Conservation (phyloP, 1,284 basidiomycete genomes). For the Marasmius sp. region DNA sequence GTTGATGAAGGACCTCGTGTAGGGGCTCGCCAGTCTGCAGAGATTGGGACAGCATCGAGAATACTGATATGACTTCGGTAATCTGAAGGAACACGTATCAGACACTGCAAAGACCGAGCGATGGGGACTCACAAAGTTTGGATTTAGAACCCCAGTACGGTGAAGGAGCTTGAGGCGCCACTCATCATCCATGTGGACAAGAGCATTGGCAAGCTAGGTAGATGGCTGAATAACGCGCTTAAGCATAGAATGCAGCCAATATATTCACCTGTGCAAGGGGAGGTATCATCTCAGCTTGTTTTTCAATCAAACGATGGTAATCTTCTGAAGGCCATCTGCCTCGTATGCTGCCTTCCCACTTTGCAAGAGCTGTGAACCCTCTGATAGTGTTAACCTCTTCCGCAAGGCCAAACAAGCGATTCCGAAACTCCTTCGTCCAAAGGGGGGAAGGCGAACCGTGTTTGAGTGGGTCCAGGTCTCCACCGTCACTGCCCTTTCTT, state of each 20-base stretch:
- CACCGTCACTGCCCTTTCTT: background rate
- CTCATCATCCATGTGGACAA: constrained; percentile 37
- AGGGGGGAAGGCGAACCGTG: background rate
- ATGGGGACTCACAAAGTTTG: constrained; percentile 30
- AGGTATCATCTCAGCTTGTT: constrained; percentile 43
- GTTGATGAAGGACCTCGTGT: constrained; percentile 42
- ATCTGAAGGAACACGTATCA: constrained; percentile 28
- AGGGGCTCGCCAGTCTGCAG: constrained; percentile 47
- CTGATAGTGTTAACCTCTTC: constrained; percentile 37
- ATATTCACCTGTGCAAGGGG: constrained; percentile 38
- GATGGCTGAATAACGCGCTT: background rate
- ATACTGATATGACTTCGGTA: constrained; percentile 44
- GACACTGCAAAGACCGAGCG: background rate
- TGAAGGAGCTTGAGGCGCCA: constrained; percentile 38
- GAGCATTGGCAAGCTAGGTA: constrained; percentile 38
- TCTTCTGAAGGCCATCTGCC: constrained; percentile 51
- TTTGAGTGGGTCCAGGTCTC: background rate
- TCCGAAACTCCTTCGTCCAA: constrained; percentile 30
- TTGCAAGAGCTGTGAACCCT: constrained; percentile 37
- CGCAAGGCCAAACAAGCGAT: constrained; percentile 30
- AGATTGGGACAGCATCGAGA: constrained; percentile 45
- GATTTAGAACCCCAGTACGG: constrained; percentile 46
- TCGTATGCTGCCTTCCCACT: constrained; percentile 49
- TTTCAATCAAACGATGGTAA: constrained; percentile 40
- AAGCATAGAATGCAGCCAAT: background rate